Percentiles rank a stretch among this genome's conserved stretches.
These are phyloP conservation scores for Colletotrichum nymphaeae DNA, from an alignment of 2,329 filamentous ascomycete species.

Conservation along the genomic window DNA sequence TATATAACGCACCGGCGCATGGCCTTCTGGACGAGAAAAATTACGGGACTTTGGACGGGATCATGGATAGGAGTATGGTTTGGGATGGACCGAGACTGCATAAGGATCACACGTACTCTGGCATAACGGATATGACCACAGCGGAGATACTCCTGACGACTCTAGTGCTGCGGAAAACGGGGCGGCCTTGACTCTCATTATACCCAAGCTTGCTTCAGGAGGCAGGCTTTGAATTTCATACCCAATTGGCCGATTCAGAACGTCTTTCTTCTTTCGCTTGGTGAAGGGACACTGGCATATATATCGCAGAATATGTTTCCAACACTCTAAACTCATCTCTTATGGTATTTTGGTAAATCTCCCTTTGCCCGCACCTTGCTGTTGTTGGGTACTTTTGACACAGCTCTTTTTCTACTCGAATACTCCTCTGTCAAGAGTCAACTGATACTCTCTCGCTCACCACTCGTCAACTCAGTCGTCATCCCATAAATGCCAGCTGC, in stretches of 20 bases:
- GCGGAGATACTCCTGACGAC: background rate
- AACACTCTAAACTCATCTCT: background rate
- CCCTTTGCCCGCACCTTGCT: background rate
- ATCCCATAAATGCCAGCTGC: constrained; percentile 32
- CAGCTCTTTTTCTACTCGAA: background rate
- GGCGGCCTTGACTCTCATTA: constrained; percentile 23
- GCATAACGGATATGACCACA: background rate
- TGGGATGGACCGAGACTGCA: background rate
- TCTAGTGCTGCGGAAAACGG: background rate
- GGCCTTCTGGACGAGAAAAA: background rate
- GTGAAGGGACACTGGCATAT: background rate
- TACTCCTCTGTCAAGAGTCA: background rate
- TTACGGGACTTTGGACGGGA: background rate
- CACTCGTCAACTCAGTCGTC: constrained; percentile 15
- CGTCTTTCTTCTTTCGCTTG: background rate
- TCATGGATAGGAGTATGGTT: background rate
- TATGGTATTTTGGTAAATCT: background rate
- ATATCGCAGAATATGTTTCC: background rate
- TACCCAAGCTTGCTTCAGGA: constrained; percentile 27
- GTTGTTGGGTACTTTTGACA: background rate
- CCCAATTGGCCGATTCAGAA: background rate
- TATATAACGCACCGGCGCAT: background rate
- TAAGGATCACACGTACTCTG: background rate
- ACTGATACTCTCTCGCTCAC: background rate
- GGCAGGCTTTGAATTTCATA: constrained; percentile 3